Evolutionary conservation across 345 rosid genomes (phyloP).

Genomic region (Lenwebbia sp.): DNA sequence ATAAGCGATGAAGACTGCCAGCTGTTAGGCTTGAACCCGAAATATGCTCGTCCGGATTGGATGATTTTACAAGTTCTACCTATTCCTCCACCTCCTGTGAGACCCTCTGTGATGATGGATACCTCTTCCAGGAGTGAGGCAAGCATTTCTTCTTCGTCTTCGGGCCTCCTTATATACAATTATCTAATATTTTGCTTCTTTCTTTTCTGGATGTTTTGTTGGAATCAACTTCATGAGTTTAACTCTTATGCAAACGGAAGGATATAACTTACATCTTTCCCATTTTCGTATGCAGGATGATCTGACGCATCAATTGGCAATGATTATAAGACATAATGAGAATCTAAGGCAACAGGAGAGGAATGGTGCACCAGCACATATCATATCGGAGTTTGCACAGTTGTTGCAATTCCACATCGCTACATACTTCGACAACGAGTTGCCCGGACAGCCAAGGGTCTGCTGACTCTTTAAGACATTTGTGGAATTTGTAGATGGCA

Average conservation of each 20-base stretch:
- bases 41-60: constrained; percentile 98
- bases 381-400: constrained; percentile 88
- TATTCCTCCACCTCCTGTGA: constrained; percentile 96
- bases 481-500: neutral
- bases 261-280: neutral
- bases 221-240: neutral
- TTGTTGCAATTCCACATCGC: constrained; percentile 92
- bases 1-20: constrained; percentile 90
- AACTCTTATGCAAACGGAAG: neutral
- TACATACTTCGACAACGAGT: constrained; percentile 91
- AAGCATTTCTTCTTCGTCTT: constrained; percentile 5
- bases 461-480: neutral
- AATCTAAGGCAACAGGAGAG: constrained; percentile 81
- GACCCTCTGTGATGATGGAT: constrained; percentile 97
- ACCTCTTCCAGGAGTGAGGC: constrained; percentile 88
- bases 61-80: constrained; percentile 98
- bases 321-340: constrained; percentile 89
- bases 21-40: constrained; percentile 77
- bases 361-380: constrained; percentile 92
- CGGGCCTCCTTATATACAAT: neutral
- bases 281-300: constrained; percentile 45
- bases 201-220: neutral
- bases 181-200: neutral
- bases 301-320: constrained; percentile 88
- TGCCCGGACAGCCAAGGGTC: constrained; percentile 99